phyloP scores from a whole-genome alignment of 306 rosid genomes.

The Quercus berberidifolia region DNA sequence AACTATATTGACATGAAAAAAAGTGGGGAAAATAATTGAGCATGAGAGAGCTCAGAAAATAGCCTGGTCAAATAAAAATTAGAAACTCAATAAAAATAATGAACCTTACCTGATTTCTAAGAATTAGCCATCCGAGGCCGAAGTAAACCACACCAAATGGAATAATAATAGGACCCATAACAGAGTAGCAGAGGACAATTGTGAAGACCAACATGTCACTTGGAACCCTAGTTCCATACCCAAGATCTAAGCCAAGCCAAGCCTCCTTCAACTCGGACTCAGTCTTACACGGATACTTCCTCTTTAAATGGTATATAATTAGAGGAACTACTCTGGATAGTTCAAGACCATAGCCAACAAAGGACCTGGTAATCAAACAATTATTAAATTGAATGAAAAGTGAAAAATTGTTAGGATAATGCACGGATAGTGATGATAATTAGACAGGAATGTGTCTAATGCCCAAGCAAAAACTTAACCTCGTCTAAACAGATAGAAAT shows the following conservation, averaged over 20 bases:
- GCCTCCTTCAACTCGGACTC: slow-evolving; percentile 83
- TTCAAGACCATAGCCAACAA: slow-evolving; percentile 92
- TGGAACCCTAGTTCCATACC: slow-evolving; percentile 79
- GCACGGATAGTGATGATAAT: too few relatives aligned
- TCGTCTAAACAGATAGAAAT: too few relatives aligned
- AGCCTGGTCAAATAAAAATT: background rate
- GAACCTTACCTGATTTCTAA: slow-evolving; percentile 78
- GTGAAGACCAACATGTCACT: slow-evolving; percentile 74
- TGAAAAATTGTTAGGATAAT: too few relatives aligned
- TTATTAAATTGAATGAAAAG: slow-evolving; percentile 14
- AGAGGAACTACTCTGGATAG: slow-evolving; percentile 83
- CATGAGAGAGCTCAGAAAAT: background rate
- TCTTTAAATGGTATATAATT: slow-evolving; percentile 81
- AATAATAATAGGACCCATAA: slow-evolving; percentile 76
- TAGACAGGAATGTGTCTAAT: too few relatives aligned
- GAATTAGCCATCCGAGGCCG: slow-evolving; percentile 84
- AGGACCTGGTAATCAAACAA: slow-evolving; percentile 50
- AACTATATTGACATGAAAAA: background rate
- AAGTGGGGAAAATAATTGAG: background rate
- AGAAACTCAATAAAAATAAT: background rate
- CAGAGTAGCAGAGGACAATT: slow-evolving; percentile 75
- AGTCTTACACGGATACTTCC: slow-evolving; percentile 76
- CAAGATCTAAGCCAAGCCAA: slow-evolving; percentile 78
- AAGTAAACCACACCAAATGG: slow-evolving; percentile 81
- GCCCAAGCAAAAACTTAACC: too few relatives aligned